phyloP scores from a whole-genome alignment of 495 filamentous ascomycete genomes.

The Xylaria cubensis region DNA sequence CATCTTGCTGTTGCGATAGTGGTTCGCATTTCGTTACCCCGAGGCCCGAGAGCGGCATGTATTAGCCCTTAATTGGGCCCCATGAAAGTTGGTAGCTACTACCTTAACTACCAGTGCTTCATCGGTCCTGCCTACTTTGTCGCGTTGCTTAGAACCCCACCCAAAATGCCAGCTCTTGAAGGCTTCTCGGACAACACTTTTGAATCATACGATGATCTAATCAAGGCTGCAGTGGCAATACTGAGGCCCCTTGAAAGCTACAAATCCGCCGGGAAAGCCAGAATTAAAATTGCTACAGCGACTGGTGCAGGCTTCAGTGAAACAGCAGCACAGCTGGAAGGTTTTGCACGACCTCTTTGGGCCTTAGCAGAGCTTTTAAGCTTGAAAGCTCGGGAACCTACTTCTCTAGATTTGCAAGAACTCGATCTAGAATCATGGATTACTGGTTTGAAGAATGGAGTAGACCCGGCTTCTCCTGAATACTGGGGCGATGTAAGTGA shows the following conservation, averaged over 20 bases:
- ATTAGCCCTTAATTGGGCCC: background rate
- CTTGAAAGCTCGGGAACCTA: background rate
- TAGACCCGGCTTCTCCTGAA: background rate
- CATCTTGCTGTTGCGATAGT: background rate
- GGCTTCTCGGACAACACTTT: background rate
- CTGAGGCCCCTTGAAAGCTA: background rate
- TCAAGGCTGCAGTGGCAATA: background rate
- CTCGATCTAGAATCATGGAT: background rate
- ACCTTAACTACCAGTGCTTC: background rate
- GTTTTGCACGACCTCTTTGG: slow-evolving; percentile 3
- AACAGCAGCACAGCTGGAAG: slow-evolving; percentile 1
- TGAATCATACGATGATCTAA: background rate
- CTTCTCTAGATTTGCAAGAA: background rate
- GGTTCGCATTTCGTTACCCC: background rate
- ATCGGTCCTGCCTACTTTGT: background rate
- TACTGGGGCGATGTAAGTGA: background rate
- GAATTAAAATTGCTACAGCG: background rate
- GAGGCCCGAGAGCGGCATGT: background rate
- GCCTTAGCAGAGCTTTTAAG: background rate
- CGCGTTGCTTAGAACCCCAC: background rate
- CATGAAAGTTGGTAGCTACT: background rate
- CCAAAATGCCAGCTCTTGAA: background rate
- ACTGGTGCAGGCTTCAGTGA: background rate
- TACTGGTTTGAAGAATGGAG: background rate
- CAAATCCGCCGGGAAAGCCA: background rate